Evolutionary conservation across 306 rosid species (phyloP), one percentile per base, ranked within the genome.

Genomic region (Elaeagnus macrophylla): DNA sequence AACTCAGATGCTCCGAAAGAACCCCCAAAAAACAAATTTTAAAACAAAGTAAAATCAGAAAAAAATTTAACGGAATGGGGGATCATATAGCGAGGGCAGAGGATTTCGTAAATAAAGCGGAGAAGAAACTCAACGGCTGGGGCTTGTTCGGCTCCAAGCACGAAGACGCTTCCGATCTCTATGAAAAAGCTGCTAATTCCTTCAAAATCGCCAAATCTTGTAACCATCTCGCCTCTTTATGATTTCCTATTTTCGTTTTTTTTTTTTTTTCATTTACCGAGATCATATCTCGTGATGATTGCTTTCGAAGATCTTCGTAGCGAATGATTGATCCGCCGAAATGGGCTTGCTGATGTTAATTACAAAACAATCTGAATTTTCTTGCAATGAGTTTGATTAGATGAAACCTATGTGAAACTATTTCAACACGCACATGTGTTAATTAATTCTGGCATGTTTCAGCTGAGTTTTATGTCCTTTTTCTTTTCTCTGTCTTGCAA

Each of bases 141-240:
- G 89, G 82, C 48, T 77, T 91, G 48, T 87, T 91, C 37, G 61
- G 93, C 59, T 77, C 87, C 60, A 91, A 91, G 62, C 72, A 75
- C 55, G 96, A 87, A 37, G 95, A 93, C 55, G 99, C 99, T 14
- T 79, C 95, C 49, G 99, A 91, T 71, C 96, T 91, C 80, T 91
- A 68, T 70, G 99, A 87, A 36, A 87, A 84, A 72, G 80, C 99
- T 8, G 96, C 96, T 35, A 87, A 91, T 71, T 84, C 79, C 57
- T 91, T 64, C 85, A 91, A 91, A 71, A 96, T 84, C 63, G 93
- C 82, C 59, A 91, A 87, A 80, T 69, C 93, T 67, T 91, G 99
- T 91, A 56, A 64, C 37, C 58, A 19, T 25, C 36, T 8, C 51
- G 25, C 53, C 15, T 64, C 42, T 14, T 8, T 16, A 8, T 54